A percentile compares a stretch with the other conserved stretches of the same genome.
Conservation (phyloP, 2,329 filamentous ascomycete genomes). For the Didymosphaeria variabile region DNA sequence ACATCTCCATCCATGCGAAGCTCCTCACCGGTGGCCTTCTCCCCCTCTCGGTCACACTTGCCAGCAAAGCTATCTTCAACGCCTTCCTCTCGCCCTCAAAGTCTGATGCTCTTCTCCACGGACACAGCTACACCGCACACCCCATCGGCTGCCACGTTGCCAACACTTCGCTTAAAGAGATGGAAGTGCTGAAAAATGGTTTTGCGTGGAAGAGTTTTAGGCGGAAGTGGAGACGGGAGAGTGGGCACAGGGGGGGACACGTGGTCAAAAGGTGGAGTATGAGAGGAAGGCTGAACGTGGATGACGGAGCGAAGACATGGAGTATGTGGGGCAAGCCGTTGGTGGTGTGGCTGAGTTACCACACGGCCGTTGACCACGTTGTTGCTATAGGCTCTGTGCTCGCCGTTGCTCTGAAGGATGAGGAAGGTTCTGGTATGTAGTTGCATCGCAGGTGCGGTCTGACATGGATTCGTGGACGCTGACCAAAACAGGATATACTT, state of each 20-base stretch:
- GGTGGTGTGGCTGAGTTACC: slow-evolving; percentile 66
- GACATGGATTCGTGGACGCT: background rate
- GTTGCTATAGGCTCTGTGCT: slow-evolving; percentile 80
- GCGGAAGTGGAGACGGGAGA: slow-evolving; percentile 14
- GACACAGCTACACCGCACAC: slow-evolving; percentile 88
- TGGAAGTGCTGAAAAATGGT: slow-evolving; percentile 49
- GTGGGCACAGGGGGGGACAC: slow-evolving; percentile 7
- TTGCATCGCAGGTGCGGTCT: background rate
- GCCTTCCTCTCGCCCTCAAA: slow-evolving; percentile 78
- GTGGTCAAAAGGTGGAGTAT: background rate
- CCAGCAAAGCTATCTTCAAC: slow-evolving; percentile 76
- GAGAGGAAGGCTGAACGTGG: background rate
- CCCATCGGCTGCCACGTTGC: slow-evolving; percentile 83
- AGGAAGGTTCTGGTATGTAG: slow-evolving; percentile 55
- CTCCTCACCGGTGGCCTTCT: slow-evolving; percentile 82
- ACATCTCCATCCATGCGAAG: slow-evolving; percentile 84
- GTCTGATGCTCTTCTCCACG: slow-evolving; percentile 80
- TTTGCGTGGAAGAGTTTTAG: slow-evolving; percentile 21
- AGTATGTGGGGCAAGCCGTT: slow-evolving; percentile 75
- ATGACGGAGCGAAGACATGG: slow-evolving; percentile 58
- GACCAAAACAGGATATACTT: slow-evolving; percentile 60
- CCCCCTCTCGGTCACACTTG: slow-evolving; percentile 78
- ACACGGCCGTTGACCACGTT: slow-evolving; percentile 66
- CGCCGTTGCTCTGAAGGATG: slow-evolving; percentile 67
- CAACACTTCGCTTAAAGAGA: slow-evolving; percentile 68